Evolutionary conservation across 805 yeast genomes (phyloP).

Genomic region (Lipomyces orientalis): DNA sequence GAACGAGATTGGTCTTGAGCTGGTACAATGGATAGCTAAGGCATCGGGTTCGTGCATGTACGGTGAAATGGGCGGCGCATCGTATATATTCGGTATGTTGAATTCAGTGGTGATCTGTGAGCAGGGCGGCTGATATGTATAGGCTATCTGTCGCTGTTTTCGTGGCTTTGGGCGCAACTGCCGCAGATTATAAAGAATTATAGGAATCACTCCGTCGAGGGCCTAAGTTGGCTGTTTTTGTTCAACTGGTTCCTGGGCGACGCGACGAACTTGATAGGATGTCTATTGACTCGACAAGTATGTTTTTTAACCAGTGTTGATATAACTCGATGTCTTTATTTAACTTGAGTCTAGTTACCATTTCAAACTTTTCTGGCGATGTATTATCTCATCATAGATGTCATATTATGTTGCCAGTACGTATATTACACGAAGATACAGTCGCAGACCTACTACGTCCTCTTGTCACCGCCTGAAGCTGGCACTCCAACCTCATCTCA

Average conservation of each 20-base stretch:
- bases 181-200: conserved; percentile 72
- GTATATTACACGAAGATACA: conserved; percentile 61
- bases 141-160: conserved; percentile 38
- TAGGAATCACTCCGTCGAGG: conserved; percentile 65
- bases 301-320: neutral
- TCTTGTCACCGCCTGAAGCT: conserved; percentile 30
- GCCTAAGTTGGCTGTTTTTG: conserved; percentile 65
- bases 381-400: conserved; percentile 77
- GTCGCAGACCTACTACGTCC: conserved; percentile 31
- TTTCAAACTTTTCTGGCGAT: conserved; percentile 76
- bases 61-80: conserved; percentile 39
- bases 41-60: conserved; percentile 42
- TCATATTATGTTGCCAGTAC: conserved; percentile 70
- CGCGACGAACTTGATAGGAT: conserved; percentile 65
- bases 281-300: conserved; percentile 70
- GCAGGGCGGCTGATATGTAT: neutral
- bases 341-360: conserved; percentile 51
- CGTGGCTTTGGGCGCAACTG: conserved; percentile 75
- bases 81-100: conserved; percentile 38
- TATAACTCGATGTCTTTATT: neutral
- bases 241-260: conserved; percentile 72
- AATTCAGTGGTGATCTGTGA: neutral
- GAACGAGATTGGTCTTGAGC: conserved; percentile 33
- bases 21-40: conserved; percentile 40
- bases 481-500: conserved; percentile 25